Evolutionary conservation across 1,284 basidiomycete genomes (phyloP).

Genomic region (Puccinia novopanici): DNA sequence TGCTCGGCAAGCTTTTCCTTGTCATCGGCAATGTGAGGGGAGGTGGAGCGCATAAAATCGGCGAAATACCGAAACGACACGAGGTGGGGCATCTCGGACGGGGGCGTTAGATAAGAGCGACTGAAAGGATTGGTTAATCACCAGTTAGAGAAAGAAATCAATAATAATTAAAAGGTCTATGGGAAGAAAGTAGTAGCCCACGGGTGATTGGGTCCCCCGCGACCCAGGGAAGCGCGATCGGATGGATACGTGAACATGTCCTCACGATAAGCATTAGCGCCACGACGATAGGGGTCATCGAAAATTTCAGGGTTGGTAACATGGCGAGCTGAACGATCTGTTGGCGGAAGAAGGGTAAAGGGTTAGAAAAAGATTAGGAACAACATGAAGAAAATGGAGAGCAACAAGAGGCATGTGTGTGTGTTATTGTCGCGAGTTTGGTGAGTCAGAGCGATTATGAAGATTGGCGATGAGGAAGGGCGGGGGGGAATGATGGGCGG

Average conservation of each 20-base stretch:
- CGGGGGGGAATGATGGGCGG: neutral
- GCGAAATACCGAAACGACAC: conserved; percentile 55
- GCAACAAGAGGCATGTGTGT: neutral
- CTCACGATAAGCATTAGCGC: conserved; percentile 39
- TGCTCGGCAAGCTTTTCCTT: conserved; percentile 54
- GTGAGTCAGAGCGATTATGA: neutral
- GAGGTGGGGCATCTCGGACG: conserved; percentile 53
- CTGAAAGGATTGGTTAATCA: conserved; percentile 31
- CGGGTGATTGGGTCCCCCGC: conserved; percentile 23
- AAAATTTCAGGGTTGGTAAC: conserved; percentile 16
- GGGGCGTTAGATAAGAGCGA: conserved; percentile 53
- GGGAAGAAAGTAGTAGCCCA: neutral
- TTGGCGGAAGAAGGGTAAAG: neutral
- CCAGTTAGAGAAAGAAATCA: neutral
- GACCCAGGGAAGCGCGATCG: conserved; percentile 1
- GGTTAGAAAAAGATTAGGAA: neutral
- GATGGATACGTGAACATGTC: conserved; percentile 34
- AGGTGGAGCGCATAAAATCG: conserved; percentile 54
- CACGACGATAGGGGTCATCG: conserved; percentile 49
- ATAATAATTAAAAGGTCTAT: neutral
- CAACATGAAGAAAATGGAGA: neutral
- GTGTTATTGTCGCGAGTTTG: neutral
- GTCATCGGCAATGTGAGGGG: conserved; percentile 52
- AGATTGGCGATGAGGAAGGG: too few relatives aligned
- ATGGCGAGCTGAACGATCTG: conserved; percentile 35